Evolutionary conservation across 768 basidiomycete genomes (phyloP).

Genomic region (Russula emetica): DNA sequence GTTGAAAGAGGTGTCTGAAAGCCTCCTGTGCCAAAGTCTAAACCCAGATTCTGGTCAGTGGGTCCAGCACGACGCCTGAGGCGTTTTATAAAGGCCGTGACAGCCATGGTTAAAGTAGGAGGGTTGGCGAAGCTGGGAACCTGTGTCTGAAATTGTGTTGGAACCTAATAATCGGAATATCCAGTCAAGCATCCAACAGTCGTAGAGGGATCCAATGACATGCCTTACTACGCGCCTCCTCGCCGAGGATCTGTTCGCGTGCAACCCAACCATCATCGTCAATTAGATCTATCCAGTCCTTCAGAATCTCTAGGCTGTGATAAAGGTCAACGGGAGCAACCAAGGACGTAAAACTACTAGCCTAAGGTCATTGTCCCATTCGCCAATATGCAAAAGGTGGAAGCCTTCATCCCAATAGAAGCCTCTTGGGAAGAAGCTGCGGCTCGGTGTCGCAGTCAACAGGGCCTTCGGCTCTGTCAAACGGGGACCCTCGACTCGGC

Average conservation of each 20-base stretch:
- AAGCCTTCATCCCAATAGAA: conserved; percentile 99
- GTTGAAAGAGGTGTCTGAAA: conserved; percentile 49
- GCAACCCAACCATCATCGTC: conserved; percentile 96
- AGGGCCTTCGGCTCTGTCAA: conserved; percentile 72
- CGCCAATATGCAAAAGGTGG: conserved; percentile 85
- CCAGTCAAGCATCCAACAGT: background rate
- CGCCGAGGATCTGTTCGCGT: conserved; percentile 93
- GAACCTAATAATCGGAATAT: conserved; percentile 51
- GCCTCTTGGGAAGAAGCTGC: conserved; percentile 95
- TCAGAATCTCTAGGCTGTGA: conserved; percentile 77
- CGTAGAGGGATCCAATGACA: conserved; percentile 7
- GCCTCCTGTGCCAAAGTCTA: conserved; percentile 52
- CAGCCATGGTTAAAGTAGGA: conserved; percentile 89
- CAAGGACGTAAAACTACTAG: conserved; percentile 28
- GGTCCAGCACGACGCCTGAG: conserved; percentile 49
- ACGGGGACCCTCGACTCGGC: conserved; percentile 48
- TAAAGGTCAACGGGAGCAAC: background rate
- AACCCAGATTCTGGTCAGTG: conserved; percentile 59
- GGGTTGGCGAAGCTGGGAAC: conserved; percentile 94
- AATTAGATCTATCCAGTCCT: conserved; percentile 84
- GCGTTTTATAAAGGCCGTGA: conserved; percentile 83
- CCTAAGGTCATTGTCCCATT: conserved; percentile 90
- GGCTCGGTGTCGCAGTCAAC: conserved; percentile 89
- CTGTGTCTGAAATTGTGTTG: conserved; percentile 85
- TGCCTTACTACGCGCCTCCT: conserved; percentile 92